Evolutionary conservation across 768 basidiomycete species (phyloP).

Genomic region (Mycena rosella): DNA sequence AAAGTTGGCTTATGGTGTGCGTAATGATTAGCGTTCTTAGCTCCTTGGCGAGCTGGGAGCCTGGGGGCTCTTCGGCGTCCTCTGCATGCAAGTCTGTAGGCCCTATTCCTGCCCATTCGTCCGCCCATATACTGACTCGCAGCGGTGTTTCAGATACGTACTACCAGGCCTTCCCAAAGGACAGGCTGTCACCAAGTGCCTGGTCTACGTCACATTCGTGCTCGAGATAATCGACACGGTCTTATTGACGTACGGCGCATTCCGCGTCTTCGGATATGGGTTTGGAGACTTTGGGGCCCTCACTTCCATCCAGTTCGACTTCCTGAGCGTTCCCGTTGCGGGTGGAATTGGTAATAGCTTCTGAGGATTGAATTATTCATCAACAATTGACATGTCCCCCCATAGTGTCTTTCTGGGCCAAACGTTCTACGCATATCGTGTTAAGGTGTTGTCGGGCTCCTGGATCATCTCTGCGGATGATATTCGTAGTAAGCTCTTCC

Average conservation of each 20-base stretch:
- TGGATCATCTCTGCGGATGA: neutral
- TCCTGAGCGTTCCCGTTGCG: neutral
- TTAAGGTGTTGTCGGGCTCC: neutral
- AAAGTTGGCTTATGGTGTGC: too few species aligned
- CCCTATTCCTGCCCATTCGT: too few species aligned
- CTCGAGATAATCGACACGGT: conserved; percentile 23
- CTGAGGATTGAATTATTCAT: neutral
- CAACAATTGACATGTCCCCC: too few species aligned
- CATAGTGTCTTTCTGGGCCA: neutral
- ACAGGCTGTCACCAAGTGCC: conserved; percentile 5
- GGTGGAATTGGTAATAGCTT: neutral
- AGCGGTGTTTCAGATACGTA: too few species aligned
- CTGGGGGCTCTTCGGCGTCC: too few species aligned
- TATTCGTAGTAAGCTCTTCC: neutral
- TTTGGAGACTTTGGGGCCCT: neutral
- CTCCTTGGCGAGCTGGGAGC: too few species aligned
- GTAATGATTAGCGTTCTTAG: too few species aligned
- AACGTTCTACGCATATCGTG: too few species aligned
- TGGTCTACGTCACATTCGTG: conserved; percentile 12
- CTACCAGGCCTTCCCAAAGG: too few species aligned
- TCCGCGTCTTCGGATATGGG: neutral
- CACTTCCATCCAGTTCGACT: neutral
- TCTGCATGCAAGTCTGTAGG: too few species aligned
- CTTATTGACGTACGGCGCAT: conserved; percentile 8
- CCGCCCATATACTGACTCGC: too few species aligned